A percentile compares a stretch with the other conserved stretches of the same genome.
These are phyloP conservation scores for Mortierella polycephala DNA, from an alignment of 371 early-diverging fungal genomes.

Conservation along the genomic window DNA sequence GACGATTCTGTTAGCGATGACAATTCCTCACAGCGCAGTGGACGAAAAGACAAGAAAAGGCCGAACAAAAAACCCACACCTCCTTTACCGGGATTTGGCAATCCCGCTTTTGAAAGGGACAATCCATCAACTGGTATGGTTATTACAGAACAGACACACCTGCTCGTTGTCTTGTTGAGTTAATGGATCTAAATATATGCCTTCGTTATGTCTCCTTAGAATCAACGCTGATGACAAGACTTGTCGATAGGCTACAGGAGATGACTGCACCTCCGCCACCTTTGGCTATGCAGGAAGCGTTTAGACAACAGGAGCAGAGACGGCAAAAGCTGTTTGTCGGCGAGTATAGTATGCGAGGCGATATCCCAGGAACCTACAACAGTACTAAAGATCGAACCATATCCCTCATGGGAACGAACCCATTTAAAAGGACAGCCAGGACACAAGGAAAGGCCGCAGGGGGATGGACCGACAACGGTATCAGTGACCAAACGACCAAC, in stretches of 20 bases:
- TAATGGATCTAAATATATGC: background rate
- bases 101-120: slow-evolving; percentile 34
- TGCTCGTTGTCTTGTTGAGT: background rate
- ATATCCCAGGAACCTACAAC: background rate
- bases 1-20: slow-evolving; percentile 41
- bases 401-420: slow-evolving; percentile 39
- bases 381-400: slow-evolving; percentile 11
- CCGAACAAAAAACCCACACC: slow-evolving; percentile 15
- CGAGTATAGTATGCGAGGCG: slow-evolving; percentile 41
- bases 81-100: slow-evolving; percentile 48
- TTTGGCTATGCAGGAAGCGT: slow-evolving; percentile 38
- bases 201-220: slow-evolving; percentile 1
- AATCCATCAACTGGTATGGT: slow-evolving; percentile 13
- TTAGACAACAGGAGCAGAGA: slow-evolving; percentile 44
- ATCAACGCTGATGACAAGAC: slow-evolving; percentile 33
- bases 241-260: slow-evolving; percentile 44
- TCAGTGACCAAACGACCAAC: background rate
- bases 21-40: background rate
- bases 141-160: background rate
- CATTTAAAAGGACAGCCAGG: slow-evolving; percentile 29
- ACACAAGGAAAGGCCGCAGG: slow-evolving; percentile 33
- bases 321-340: slow-evolving; percentile 52
- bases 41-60: slow-evolving; percentile 3
- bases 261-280: slow-evolving; percentile 51
- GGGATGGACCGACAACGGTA: slow-evolving; percentile 26